Conservation (phyloP, 257 asterid genomes). For the Solanum chmielewskii region DNA sequence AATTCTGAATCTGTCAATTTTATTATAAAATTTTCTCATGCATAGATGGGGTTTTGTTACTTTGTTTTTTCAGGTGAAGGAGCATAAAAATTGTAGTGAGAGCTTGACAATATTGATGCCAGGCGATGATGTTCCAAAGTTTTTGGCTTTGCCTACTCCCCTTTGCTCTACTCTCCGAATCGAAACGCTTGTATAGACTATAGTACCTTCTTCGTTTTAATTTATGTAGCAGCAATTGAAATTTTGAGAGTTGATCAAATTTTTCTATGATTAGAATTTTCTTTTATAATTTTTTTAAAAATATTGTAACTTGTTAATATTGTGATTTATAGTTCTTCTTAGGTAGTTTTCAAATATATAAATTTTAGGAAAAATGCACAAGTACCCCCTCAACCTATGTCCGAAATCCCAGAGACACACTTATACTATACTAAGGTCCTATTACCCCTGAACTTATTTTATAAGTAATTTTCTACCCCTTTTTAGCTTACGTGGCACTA, state of each 20-base stretch:
- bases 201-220: background rate
- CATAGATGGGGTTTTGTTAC: background rate
- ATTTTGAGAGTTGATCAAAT: background rate
- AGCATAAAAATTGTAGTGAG: background rate
- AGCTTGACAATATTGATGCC: conserved; percentile 14
- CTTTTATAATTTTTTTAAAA: too few relatives aligned
- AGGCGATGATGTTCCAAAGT: conserved; percentile 9
- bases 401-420: too few relatives aligned
- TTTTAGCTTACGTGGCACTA: too few relatives aligned
- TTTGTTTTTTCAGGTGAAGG: background rate
- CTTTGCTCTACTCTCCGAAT: background rate
- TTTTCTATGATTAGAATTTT: background rate
- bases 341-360: too few relatives aligned
- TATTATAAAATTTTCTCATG: background rate
- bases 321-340: background rate
- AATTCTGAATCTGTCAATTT: background rate
- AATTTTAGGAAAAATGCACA: background rate
- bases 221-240: background rate
- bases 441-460: too few relatives aligned
- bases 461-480: too few relatives aligned
- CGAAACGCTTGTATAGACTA: background rate
- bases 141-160: conserved; percentile 9
- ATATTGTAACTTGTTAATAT: too few relatives aligned
- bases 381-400: too few relatives aligned
- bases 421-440: too few relatives aligned